phyloP scores from a whole-genome alignment of 73 alveolate species.

The Blepharisma japonicum region DNA sequence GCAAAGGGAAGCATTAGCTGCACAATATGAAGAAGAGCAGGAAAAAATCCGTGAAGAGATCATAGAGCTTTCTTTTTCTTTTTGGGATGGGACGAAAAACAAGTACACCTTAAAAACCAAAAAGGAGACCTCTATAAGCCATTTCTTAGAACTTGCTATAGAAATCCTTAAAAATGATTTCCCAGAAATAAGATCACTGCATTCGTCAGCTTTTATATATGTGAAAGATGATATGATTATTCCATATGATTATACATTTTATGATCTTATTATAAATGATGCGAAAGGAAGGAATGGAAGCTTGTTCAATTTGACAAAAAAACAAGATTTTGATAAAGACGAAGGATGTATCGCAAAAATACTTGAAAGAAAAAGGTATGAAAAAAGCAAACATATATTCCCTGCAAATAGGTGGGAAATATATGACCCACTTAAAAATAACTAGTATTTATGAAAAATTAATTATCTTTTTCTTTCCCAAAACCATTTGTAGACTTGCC shows the following conservation, averaged over 20 bases:
- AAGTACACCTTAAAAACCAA: not conserved
- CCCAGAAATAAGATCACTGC: not conserved
- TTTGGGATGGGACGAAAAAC: slow-evolving; percentile 5
- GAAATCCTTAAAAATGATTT: not conserved
- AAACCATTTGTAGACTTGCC: slow-evolving; percentile 6
- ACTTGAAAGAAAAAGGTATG: slow-evolving; percentile 21
- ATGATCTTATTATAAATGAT: slow-evolving; percentile 7
- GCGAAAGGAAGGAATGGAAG: slow-evolving; percentile 18
- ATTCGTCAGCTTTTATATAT: not conserved
- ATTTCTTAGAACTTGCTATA: not conserved
- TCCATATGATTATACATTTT: not conserved
- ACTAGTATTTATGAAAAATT: not conserved
- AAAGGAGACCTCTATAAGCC: not conserved
- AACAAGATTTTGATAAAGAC: not conserved
- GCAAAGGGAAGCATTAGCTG: too few relatives aligned
- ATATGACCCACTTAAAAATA: not conserved
- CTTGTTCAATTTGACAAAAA: not conserved
- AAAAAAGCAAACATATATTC: slow-evolving; percentile 8
- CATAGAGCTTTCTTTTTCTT: not conserved
- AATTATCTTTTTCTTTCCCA: slow-evolving; percentile 24
- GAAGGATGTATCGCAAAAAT: not conserved
- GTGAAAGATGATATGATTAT: slow-evolving; percentile 9
- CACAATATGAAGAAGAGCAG: not conserved
- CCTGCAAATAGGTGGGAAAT: slow-evolving; percentile 22
- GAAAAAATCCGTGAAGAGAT: not conserved